phyloP scores from a whole-genome alignment of 2,329 filamentous ascomycete species.

The Sphaerulina musiva region DNA sequence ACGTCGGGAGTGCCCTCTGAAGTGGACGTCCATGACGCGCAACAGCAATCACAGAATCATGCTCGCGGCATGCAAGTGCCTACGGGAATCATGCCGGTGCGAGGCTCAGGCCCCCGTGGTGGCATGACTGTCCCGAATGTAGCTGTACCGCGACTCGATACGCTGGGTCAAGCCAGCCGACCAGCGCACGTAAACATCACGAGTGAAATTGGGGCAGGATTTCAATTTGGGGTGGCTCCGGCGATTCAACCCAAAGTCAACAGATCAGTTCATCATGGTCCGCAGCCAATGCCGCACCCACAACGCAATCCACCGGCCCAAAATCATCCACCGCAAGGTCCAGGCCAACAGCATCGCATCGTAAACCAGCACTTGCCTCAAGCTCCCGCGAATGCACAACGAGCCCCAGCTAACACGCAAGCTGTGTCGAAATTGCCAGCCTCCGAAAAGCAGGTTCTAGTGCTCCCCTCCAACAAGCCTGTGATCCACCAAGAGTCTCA shows the following conservation, averaged over 20 bases:
- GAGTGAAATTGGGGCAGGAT: not conserved
- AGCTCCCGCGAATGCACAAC: not conserved
- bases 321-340: not conserved
- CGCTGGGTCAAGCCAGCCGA: not conserved
- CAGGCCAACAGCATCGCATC: not conserved
- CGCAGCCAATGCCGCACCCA: not conserved
- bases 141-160: not conserved
- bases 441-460: not conserved
- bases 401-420: not conserved
- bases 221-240: not conserved
- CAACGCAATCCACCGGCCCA: too few species aligned
- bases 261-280: not conserved
- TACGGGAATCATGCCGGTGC: not conserved
- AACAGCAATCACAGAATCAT: not conserved
- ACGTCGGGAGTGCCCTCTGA: constrained; percentile 14
- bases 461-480: not conserved
- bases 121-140: not conserved
- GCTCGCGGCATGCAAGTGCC: not conserved
- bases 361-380: not conserved
- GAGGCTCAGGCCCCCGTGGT: not conserved
- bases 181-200: not conserved
- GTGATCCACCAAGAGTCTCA: not conserved
- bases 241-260: not conserved
- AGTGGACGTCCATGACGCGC: not conserved
- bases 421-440: not conserved